These are phyloP conservation scores for Quercus robur DNA, from an alignment of 306 rosid genomes.

Conservation along the genomic window DNA sequence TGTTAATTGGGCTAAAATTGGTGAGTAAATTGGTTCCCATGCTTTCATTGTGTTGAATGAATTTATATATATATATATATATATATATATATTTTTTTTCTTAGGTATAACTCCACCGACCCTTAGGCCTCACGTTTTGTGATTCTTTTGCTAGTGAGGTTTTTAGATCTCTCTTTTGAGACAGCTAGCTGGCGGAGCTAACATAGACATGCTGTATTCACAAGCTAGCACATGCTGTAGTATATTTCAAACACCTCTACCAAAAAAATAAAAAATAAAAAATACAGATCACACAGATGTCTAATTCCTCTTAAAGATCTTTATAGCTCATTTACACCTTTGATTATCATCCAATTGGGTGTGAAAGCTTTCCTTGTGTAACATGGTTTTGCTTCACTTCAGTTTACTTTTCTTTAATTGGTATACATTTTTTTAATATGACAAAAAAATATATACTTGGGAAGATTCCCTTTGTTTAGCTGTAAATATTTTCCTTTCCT, in stretches of 20 bases:
- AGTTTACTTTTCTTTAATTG: not conserved
- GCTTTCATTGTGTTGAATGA: no score
- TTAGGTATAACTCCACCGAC: not conserved
- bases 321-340: no score
- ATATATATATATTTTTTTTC: no score
- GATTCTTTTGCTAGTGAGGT: no score
- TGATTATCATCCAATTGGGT: no score
- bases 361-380: not conserved
- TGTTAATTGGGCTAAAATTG: no score
- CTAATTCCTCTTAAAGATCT: not conserved
- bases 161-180: not conserved
- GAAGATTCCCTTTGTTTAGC: not conserved
- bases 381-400: not conserved
- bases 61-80: no score
- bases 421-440: not conserved
- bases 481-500: not conserved
- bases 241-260: not conserved
- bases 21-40: no score
- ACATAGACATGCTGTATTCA: conserved; percentile 39
- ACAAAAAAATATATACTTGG: not conserved
- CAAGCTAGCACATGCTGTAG: conserved; percentile 42
- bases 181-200: conserved; percentile 40
- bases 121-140: not conserved
- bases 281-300: not conserved
- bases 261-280: not conserved